Base-by-base conservation (phyloP, 495 filamentous ascomycete species). In the Hypoxylon rickii region DNA sequence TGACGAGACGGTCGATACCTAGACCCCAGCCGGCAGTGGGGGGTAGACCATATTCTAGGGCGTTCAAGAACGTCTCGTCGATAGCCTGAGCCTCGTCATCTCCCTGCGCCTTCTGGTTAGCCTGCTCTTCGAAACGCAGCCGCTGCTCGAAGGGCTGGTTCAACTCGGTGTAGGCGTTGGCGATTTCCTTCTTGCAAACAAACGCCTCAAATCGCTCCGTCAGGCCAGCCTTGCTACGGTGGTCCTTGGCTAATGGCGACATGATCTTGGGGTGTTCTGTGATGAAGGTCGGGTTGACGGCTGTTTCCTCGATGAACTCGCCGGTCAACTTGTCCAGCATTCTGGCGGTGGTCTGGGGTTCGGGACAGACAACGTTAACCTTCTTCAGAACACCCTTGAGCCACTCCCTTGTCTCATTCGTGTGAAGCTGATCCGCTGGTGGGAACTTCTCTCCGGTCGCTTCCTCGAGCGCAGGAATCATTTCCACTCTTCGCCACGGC, bases 171-270 rank as follows among this genome's bases (percentile, higher is more conserved):
- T 97, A 97, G 2, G 92, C 91, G 65, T 97, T 96, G 55, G 85
- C 86, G 59, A 97, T 95, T 70, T 96, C 91, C 82, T 97, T 96
- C 80, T 90, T 96, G 82, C 89, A 92, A 22, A 96, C 95, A 66
- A 98, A 98, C 15, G 89, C 92, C 75, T 98, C 94, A 75, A 97
- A 97, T 46, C 95, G 86, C 76, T 98, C 94, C 70, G 91, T 96
- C 11, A 98, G 83, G 62, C 95, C 95, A 39, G 85, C 79, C 55
- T 84, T 81, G 52, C 76, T 65, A 54, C 95, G 89, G 75, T 96
- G 89, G 73, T 89, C 90, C 80, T 99, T 97, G 79, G 94, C 95
- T 21, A 97, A 80, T 3, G 94, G 94, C 15, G 89, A 94, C 95
- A 99, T 99, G 86, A 51, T 57, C 29, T 56, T 48, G 17, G 50